Evolutionary conservation across 208 protist genomes (phyloP).

Genomic region (Leishmania gerbilli): DNA sequence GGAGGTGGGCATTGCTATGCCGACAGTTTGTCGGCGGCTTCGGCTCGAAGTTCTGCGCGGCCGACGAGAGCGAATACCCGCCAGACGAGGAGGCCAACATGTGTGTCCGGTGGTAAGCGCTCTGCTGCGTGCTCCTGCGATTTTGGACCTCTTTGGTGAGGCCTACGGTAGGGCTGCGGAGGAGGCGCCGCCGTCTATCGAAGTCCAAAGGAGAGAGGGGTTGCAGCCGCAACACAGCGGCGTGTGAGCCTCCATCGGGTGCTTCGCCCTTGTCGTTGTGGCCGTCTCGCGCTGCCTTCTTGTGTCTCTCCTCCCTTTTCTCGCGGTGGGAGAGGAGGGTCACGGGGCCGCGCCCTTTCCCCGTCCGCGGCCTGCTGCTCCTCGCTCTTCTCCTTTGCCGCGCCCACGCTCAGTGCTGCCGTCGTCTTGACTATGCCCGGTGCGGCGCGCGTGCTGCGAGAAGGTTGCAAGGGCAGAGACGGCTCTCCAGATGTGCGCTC

Average conservation of each 20-base stretch:
- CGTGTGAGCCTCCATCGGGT: not conserved
- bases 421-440: too few species aligned
- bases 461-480: not conserved
- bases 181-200: slow-evolving; percentile 9
- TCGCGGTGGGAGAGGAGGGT: too few species aligned
- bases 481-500: not conserved
- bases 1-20: slow-evolving; percentile 42
- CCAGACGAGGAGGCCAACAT: slow-evolving; percentile 11
- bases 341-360: too few species aligned
- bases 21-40: slow-evolving; percentile 41
- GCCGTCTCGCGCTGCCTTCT: too few species aligned
- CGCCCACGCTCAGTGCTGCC: too few species aligned
- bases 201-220: not conserved
- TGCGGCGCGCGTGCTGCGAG: not conserved
- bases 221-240: not conserved
- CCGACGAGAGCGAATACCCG: slow-evolving; percentile 32
- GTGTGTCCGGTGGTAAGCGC: slow-evolving; percentile 33
- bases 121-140: slow-evolving; percentile 31
- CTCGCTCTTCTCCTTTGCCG: too few species aligned
- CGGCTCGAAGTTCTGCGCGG: slow-evolving; percentile 30
- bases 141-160: slow-evolving; percentile 39
- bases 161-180: slow-evolving; percentile 31
- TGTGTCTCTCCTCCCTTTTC: too few species aligned
- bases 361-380: too few species aligned
- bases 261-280: not conserved